Base-by-base conservation (phyloP, 2,329 filamentous ascomycete genomes). In the Trichoderma afroharzianum region DNA sequence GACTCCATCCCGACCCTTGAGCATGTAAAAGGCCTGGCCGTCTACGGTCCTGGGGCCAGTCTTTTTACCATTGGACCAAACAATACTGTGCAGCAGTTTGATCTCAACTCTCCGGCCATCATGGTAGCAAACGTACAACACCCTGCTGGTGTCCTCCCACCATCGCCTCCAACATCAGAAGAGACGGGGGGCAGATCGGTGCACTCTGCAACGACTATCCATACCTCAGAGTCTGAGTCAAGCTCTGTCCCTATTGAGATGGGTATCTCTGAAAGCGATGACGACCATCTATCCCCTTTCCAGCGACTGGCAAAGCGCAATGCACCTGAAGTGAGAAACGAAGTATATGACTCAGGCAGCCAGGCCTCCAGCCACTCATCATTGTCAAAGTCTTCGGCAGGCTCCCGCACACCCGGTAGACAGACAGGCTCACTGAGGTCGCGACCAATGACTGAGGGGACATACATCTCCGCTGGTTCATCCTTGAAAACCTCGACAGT, bases 41-140 rank as follows among this genome's bases (percentile, higher is more conserved):
- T 95, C 73, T 97, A 96, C 80, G 96, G 95, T 1, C 92, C 95
- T 1, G 94, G 92, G 7, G 95, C 95, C n/a, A 93, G 89, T 7
- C 87, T 99, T 28, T 99, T 99, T 82, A 98, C 95, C 0, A 84
- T 98, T 21, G 94, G 95, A 1, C 90, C 91, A 53, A 94, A 95
- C 76, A 91, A 95, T 78, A 96, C 93, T 3, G 92, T 97, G 3
- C 95, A 98, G 80, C 96, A 99, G 80, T 98, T 97, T 79, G 95
- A 98, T 79, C 86, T 98, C 57, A 97, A 97, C 77, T 93, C 93
- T 9, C 90, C 91, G 8, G 88, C 93, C 14, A 85, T 90, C 78
- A 89, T 98, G 84, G 93, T 98, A 32, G 91, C 92, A 73, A 95
- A 94, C 78, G 92, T 96, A 14, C 95, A 97, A 77, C 95, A 98